Conservation (phyloP, 2,329 filamentous ascomycete genomes). For the Allantophomopsis cytisporea region DNA sequence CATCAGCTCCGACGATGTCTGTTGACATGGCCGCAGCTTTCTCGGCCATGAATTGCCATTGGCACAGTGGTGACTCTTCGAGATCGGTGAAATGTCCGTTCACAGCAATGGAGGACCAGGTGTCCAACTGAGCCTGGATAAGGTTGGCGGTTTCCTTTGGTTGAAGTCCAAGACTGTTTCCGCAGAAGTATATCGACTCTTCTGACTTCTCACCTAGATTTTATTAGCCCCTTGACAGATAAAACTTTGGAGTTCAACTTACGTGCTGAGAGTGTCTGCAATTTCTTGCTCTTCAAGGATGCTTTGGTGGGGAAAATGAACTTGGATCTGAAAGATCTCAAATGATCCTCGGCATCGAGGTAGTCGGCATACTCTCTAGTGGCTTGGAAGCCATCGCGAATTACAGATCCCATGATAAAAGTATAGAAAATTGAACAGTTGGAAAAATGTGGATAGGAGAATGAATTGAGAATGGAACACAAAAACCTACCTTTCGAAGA, state of each 20-base stretch:
- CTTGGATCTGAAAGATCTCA: slow-evolving; percentile 48
- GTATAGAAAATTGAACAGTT: too few species aligned
- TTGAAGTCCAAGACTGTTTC: slow-evolving; percentile 80
- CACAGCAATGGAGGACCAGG: slow-evolving; percentile 76
- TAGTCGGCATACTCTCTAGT: slow-evolving; percentile 28
- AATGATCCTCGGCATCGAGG: slow-evolving; percentile 47
- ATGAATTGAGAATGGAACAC: too few species aligned
- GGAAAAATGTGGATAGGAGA: too few species aligned
- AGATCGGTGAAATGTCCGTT: slow-evolving; percentile 68
- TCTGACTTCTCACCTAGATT: slow-evolving; percentile 16
- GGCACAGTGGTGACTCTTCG: slow-evolving; percentile 50
- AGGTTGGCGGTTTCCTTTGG: slow-evolving; percentile 54
- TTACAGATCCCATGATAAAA: too few species aligned
- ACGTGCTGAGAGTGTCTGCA: slow-evolving; percentile 15
- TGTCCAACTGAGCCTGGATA: slow-evolving; percentile 60
- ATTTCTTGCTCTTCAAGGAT: slow-evolving; percentile 51
- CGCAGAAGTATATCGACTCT: slow-evolving; percentile 66
- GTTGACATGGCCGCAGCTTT: slow-evolving; percentile 57
- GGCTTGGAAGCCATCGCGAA: too few species aligned
- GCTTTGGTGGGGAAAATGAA: slow-evolving; percentile 67
- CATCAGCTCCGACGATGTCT: slow-evolving; percentile 59
- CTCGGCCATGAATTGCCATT: slow-evolving; percentile 71
- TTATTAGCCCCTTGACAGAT: too few species aligned
- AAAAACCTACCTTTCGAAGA: too few species aligned
- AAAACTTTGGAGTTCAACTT: too few species aligned